Conservation (phyloP, 2,329 filamentous ascomycete genomes). For the Talaromyces sp. region DNA sequence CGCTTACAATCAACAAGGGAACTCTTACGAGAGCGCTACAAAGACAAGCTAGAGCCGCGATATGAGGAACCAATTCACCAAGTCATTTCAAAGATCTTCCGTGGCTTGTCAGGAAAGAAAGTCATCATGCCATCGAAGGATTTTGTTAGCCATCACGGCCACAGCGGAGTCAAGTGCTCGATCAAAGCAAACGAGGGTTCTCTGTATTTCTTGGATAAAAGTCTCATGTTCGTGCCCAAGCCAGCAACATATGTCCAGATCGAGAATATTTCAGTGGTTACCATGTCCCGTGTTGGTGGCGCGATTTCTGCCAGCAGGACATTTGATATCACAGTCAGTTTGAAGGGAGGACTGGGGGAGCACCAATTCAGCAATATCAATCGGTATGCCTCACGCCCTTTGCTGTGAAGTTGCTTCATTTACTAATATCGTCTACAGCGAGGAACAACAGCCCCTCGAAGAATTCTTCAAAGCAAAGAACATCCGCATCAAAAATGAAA, state of each 20-base stretch:
- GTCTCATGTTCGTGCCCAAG: slow-evolving; percentile 98
- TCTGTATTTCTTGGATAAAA: slow-evolving; percentile 94
- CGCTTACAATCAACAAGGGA: slow-evolving; percentile 47
- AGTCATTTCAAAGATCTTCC: slow-evolving; percentile 93
- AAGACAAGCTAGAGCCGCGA: slow-evolving; percentile 79
- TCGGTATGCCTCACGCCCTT: slow-evolving; percentile 49
- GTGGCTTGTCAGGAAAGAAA: slow-evolving; percentile 90
- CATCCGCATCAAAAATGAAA: slow-evolving; percentile 96
- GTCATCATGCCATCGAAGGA: slow-evolving; percentile 91
- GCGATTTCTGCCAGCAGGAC: slow-evolving; percentile 91
- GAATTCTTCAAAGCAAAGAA: slow-evolving; percentile 96
- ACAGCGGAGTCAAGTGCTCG: slow-evolving; percentile 97
- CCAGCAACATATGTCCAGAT: slow-evolving; percentile 96
- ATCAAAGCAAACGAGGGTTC: slow-evolving; percentile 99
- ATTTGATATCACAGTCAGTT: slow-evolving; percentile 90
- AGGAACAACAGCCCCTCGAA: slow-evolving; percentile 95
- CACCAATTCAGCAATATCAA: slow-evolving; percentile 99
- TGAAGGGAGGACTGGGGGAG: slow-evolving; percentile 83
- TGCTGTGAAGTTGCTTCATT: slow-evolving; percentile 22
- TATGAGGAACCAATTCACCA: slow-evolving; percentile 93
- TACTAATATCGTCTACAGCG: slow-evolving; percentile 38
- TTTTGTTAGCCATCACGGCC: slow-evolving; percentile 84
- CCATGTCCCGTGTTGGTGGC: slow-evolving; percentile 92
- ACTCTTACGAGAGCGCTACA: slow-evolving; percentile 78
- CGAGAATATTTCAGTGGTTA: slow-evolving; percentile 86